phyloP scores from a whole-genome alignment of 495 filamentous ascomycete genomes.

The Trypethelium eluteriae region DNA sequence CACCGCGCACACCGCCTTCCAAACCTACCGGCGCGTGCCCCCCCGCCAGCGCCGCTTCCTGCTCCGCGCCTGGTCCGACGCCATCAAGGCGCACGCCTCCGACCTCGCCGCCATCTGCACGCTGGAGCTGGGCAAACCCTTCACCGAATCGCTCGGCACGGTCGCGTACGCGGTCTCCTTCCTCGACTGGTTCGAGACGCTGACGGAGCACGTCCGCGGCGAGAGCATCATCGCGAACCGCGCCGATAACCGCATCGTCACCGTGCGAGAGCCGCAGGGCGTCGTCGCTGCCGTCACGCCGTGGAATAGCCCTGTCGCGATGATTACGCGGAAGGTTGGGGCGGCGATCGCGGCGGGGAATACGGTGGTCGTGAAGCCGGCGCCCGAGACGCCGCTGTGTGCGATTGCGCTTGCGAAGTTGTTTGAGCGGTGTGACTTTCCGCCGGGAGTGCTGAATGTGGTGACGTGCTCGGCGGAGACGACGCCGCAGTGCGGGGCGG shows the following conservation, averaged over 20 bases:
- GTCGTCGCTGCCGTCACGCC: constrained; percentile 29
- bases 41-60: constrained; percentile 14
- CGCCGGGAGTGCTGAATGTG: constrained; percentile 16
- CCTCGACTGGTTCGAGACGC: constrained; percentile 22
- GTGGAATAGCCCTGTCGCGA: constrained; percentile 42
- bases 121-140: constrained; percentile 9
- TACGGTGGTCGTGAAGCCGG: constrained; percentile 30
- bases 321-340: constrained; percentile 38
- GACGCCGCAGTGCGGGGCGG: constrained; percentile 14
- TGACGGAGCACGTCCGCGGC: constrained; percentile 17
- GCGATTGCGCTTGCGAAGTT: constrained; percentile 20
- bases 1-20: constrained; percentile 16
- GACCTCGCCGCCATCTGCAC: constrained; percentile 14
- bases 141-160: constrained; percentile 1
- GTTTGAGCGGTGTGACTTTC: constrained; percentile 13
- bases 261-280: constrained; percentile 20
- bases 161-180: constrained; percentile 18
- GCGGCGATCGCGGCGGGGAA: constrained; percentile 38
- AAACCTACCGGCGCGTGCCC: constrained; percentile 7
- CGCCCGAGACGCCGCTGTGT: constrained; percentile 26
- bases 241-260: constrained; percentile 15
- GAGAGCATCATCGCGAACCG: constrained; percentile 14
- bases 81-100: constrained; percentile 17
- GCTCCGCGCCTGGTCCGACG: constrained; percentile 16
- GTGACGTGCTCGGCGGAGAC: constrained; percentile 12